A percentile compares a stretch with the other conserved stretches of the same genome.
These are phyloP conservation scores for Shiraia sp. DNA, from an alignment of 2,329 filamentous ascomycete genomes.

Conservation along the genomic window DNA sequence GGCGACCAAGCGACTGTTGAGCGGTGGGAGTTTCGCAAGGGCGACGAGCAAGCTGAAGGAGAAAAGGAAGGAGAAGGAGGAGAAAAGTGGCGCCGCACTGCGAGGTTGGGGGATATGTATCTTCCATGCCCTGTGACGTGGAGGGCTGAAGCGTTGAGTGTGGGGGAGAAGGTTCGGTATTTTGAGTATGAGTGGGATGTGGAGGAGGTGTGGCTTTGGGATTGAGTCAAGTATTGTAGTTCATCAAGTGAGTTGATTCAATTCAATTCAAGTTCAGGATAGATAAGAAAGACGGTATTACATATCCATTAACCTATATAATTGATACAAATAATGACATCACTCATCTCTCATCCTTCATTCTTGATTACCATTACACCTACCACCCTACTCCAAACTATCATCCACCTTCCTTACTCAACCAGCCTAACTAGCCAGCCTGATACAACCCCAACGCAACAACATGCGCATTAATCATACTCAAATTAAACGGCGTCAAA, in stretches of 20 bases:
- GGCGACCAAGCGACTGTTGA: conserved; percentile 54
- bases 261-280: too few species aligned
- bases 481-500: conserved; percentile 77
- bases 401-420: too few species aligned
- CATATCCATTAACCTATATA: too few species aligned
- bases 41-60: conserved; percentile 11
- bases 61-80: too few species aligned
- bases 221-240: too few species aligned
- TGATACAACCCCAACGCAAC: conserved; percentile 76
- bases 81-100: conserved; percentile 45
- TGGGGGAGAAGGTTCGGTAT: conserved; percentile 38
- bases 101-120: conserved; percentile 45
- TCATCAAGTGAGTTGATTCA: not conserved
- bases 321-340: too few species aligned
- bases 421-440: conserved; percentile 60
- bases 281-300: too few species aligned
- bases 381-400: too few species aligned
- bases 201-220: conserved; percentile 41
- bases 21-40: conserved; percentile 54
- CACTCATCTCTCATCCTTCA: too few species aligned
- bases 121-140: conserved; percentile 47
- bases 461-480: conserved; percentile 74
- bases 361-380: too few species aligned
- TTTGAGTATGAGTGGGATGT: conserved; percentile 44
- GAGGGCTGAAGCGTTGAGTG: conserved; percentile 28